phyloP scores from a whole-genome alignment of 2,329 filamentous ascomycete species.

The Trichoderma cornu-damae region DNA sequence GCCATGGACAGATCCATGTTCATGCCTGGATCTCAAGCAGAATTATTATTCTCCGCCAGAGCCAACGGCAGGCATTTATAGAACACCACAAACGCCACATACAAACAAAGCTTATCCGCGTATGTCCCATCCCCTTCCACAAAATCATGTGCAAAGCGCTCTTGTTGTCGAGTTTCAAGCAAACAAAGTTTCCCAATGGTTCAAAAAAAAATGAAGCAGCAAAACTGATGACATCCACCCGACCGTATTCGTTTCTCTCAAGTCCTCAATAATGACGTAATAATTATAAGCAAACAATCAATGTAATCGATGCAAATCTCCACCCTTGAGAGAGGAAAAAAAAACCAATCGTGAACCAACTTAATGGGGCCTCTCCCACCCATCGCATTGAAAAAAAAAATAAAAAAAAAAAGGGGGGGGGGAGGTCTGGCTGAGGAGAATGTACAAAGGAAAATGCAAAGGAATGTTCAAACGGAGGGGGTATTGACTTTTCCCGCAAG shows the following conservation, averaged over 20 bases:
- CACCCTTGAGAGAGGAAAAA: too few species aligned
- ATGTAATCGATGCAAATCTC: neutral
- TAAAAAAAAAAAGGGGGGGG: neutral
- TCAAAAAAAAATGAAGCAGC: neutral
- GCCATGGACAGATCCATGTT: conserved; percentile 14
- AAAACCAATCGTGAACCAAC: conserved; percentile 9
- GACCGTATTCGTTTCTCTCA: neutral
- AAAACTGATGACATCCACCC: conserved; percentile 7
- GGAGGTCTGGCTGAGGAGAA: neutral
- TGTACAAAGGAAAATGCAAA: conserved; percentile 9
- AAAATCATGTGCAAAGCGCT: conserved; percentile 14
- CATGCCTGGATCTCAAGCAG: conserved; percentile 7
- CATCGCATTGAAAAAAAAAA: neutral
- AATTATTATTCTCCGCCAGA: conserved; percentile 9
- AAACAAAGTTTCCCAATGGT: conserved; percentile 8
- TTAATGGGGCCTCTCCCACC: neutral
- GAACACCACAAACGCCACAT: conserved; percentile 21
- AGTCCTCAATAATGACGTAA: conserved; percentile 1
- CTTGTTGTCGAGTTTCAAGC: conserved; percentile 9
- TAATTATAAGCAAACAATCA: conserved; percentile 13
- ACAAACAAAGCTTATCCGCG: conserved; percentile 21
- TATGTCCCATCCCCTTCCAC: conserved; percentile 20
- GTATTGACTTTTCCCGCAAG: neutral
- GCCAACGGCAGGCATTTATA: conserved; percentile 14
- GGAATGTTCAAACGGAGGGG: neutral